Evolutionary conservation across 1,139 yeast species (phyloP).

Genomic region (Blastobotrys aristatus): DNA sequence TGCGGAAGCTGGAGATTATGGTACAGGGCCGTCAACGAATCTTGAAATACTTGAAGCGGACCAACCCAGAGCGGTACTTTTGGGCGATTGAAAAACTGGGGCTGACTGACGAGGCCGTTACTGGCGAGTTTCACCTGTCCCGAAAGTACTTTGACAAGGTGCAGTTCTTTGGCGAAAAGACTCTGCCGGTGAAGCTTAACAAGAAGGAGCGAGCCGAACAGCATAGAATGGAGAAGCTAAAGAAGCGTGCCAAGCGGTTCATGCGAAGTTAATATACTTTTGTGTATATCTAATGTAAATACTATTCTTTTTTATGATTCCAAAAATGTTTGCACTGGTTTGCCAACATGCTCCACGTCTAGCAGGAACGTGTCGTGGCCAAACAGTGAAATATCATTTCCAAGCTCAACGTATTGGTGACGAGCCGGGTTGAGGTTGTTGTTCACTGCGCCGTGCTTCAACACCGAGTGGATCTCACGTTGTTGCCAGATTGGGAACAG

Average conservation of each 20-base stretch:
- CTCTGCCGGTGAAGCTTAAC: conserved; percentile 29
- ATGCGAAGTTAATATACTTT: conserved; percentile 3
- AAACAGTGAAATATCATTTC: conserved; percentile 68
- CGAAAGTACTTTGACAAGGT: conserved; percentile 80
- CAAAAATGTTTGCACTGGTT: conserved; percentile 63
- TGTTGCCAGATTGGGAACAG: conserved; percentile 96
- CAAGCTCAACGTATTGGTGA: conserved; percentile 64
- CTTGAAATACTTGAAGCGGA: conserved; percentile 73
- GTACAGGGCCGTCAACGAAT: conserved; percentile 87
- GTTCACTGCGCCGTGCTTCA: conserved; percentile 41
- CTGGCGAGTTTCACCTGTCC: conserved; percentile 78
- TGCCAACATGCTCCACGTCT: conserved; percentile 74
- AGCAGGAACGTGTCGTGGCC: conserved; percentile 90
- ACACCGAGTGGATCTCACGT: conserved; percentile 64
- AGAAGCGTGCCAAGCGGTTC: conserved; percentile 28
- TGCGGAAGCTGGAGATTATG: conserved; percentile 66
- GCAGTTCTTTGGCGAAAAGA: conserved; percentile 65
- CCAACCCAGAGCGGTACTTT: conserved; percentile 74
- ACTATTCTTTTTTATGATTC: conserved; percentile 23
- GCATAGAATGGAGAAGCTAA: conserved; percentile 25
- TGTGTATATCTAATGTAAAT: conserved; percentile 4
- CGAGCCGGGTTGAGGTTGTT: conserved; percentile 20
- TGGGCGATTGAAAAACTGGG: conserved; percentile 87
- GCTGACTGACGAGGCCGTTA: conserved; percentile 71
- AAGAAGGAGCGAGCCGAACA: conserved; percentile 30